A percentile compares a stretch with the other conserved stretches of the same genome.
These are phyloP conservation scores for Hymenoscyphus scutula DNA, from an alignment of 2,329 filamentous ascomycete genomes.

Conservation along the genomic window DNA sequence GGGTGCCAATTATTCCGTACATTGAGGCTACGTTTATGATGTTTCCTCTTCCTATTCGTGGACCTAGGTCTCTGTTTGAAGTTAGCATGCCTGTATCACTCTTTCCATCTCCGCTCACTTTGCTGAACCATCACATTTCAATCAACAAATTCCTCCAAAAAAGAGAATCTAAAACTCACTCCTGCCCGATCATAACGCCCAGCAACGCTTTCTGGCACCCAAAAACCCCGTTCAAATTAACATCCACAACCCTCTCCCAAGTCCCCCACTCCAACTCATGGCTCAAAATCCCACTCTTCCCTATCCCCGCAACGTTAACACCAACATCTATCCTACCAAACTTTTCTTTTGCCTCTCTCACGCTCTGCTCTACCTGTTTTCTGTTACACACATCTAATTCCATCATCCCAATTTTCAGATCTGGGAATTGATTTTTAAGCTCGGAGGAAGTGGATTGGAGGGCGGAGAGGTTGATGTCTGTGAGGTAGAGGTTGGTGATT, in stretches of 20 bases:
- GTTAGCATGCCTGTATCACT: not conserved
- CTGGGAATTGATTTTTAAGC: constrained; percentile 40
- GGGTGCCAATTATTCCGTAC: constrained; percentile 46
- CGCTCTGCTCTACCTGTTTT: constrained; percentile 42
- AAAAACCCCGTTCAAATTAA: constrained; percentile 57
- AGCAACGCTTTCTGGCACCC: constrained; percentile 55
- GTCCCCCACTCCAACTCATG: constrained; percentile 47
- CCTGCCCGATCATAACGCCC: constrained; percentile 49
- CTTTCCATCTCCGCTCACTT: not conserved
- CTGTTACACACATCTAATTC: constrained; percentile 47
- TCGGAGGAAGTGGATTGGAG: constrained; percentile 36
- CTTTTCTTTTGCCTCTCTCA: constrained; percentile 41
- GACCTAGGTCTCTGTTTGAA: constrained; percentile 37
- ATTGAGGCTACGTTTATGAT: constrained; percentile 56
- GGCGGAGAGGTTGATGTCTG: constrained; percentile 43
- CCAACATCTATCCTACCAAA: constrained; percentile 56
- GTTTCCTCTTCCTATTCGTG: constrained; percentile 44
- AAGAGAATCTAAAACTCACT: constrained; percentile 33
- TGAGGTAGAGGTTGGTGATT: constrained; percentile 45
- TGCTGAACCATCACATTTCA: not conserved
- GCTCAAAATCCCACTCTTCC: constrained; percentile 42
- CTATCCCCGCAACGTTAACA: constrained; percentile 55
- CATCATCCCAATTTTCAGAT: constrained; percentile 42
- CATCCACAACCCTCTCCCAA: constrained; percentile 49
- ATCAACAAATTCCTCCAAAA: not conserved